Evolutionary conservation across 805 yeast genomes (phyloP).

Genomic region (Zygoascus bituminiphila): DNA sequence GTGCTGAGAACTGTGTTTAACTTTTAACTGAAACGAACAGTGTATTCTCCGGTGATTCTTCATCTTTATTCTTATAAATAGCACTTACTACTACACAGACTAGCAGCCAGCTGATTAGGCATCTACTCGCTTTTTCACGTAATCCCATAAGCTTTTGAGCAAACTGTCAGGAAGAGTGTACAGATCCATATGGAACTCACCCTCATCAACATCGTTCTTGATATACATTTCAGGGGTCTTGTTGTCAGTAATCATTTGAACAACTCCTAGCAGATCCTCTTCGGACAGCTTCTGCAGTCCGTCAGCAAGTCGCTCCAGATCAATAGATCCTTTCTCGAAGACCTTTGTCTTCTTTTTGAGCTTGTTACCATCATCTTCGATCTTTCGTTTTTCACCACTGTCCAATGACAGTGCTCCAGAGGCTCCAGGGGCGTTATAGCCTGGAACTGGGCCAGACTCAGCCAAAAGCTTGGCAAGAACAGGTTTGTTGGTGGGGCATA

Average conservation of each 20-base stretch:
- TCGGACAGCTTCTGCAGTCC: slow-evolving; percentile 82
- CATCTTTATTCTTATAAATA: neutral
- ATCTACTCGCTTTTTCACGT: slow-evolving; percentile 60
- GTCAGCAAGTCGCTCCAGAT: slow-evolving; percentile 83
- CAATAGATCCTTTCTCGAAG: slow-evolving; percentile 52
- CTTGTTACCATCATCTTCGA: slow-evolving; percentile 25
- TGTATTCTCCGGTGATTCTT: too few relatives aligned
- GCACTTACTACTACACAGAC: neutral
- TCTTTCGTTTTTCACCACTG: slow-evolving; percentile 33
- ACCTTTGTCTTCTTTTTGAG: slow-evolving; percentile 32
- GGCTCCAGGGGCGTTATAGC: slow-evolving; percentile 25
- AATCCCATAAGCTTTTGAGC: slow-evolving; percentile 90
- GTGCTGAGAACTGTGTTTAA: too few relatives aligned
- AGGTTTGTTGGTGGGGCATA: slow-evolving; percentile 69
- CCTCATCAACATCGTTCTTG: slow-evolving; percentile 91
- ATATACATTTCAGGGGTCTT: slow-evolving; percentile 91
- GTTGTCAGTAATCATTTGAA: slow-evolving; percentile 96
- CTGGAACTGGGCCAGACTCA: slow-evolving; percentile 79
- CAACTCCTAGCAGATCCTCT: slow-evolving; percentile 89
- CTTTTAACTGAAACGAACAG: too few relatives aligned
- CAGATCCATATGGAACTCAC: slow-evolving; percentile 94
- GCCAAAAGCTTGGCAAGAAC: slow-evolving; percentile 60
- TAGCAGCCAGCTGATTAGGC: slow-evolving; percentile 6
- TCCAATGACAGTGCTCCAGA: slow-evolving; percentile 14
- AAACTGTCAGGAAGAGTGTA: slow-evolving; percentile 87